phyloP scores from a whole-genome alignment of 2,329 filamentous ascomycete species.

The Sporothrix curviconia region DNA sequence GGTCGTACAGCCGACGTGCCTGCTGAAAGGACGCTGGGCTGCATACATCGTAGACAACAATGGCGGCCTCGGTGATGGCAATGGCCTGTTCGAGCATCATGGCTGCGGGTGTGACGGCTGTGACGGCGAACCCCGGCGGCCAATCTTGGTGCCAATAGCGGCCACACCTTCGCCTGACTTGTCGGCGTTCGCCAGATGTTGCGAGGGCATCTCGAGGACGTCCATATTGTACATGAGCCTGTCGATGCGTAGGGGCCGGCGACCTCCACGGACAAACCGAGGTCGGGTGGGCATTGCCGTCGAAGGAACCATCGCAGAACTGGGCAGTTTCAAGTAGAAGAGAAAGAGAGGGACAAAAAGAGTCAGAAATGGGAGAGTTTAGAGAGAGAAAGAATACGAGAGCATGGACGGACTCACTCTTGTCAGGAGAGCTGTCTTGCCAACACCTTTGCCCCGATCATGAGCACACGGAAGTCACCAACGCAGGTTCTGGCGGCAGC shows the following conservation, averaged over 20 bases:
- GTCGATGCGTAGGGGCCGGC: slow-evolving; percentile 29
- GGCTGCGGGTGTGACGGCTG: not conserved
- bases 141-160: not conserved
- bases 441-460: slow-evolving; percentile 34
- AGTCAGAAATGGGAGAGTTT: not conserved
- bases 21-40: slow-evolving; percentile 25
- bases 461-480: slow-evolving; percentile 34
- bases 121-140: not conserved
- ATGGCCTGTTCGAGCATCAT: slow-evolving; percentile 32
- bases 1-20: slow-evolving; percentile 23
- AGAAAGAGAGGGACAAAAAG: too few species aligned
- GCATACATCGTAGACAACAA: slow-evolving; percentile 31
- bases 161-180: not conserved
- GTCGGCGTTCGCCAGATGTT: slow-evolving; percentile 26
- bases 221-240: slow-evolving; percentile 29
- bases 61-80: slow-evolving; percentile 34
- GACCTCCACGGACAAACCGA: slow-evolving; percentile 28
- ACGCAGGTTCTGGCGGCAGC: slow-evolving; percentile 20
- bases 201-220: slow-evolving; percentile 31
- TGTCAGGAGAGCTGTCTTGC: slow-evolving; percentile 37
- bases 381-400: not conserved
- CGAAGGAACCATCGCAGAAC: slow-evolving; percentile 29
- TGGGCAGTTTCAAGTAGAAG: slow-evolving; percentile 19
- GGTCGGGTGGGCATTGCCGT: slow-evolving; percentile 22
- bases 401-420: slow-evolving; percentile 23